Evolutionary conservation across 169 alveolate species (phyloP).

Genomic region (Cryptosporidium baileyi): DNA sequence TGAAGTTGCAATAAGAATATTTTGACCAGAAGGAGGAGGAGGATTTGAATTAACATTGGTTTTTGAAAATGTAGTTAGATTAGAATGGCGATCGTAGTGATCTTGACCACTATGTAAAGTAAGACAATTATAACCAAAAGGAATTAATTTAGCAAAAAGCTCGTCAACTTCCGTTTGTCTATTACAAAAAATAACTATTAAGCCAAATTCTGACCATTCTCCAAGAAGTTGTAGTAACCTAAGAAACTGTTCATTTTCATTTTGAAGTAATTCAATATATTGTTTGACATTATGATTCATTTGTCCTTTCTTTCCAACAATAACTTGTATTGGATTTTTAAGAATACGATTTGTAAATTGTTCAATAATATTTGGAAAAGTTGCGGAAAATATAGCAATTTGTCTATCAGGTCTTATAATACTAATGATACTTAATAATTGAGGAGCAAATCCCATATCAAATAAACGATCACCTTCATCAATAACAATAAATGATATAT

Average conservation of each 20-base stretch:
- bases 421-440: conserved; percentile 89
- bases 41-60: conserved; percentile 23
- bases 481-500: conserved; percentile 94
- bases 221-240: conserved; percentile 93
- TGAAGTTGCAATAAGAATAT: conserved; percentile 96
- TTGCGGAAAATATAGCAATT: conserved; percentile 97
- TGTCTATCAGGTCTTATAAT: conserved; percentile 93
- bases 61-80: conserved; percentile 32
- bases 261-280: conserved; percentile 88
- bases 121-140: conserved; percentile 88
- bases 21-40: conserved; percentile 71
- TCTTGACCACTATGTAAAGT: conserved; percentile 98
- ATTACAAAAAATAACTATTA: conserved; percentile 94
- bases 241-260: conserved; percentile 85
- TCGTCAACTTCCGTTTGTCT: conserved; percentile 96
- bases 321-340: conserved; percentile 94
- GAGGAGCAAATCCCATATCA: conserved; percentile 98
- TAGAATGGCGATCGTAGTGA: conserved; percentile 94
- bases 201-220: conserved; percentile 94
- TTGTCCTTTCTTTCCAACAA: conserved; percentile 90
- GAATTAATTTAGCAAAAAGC: conserved; percentile 78
- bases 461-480: conserved; percentile 99
- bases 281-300: conserved; percentile 92
- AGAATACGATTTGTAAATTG: conserved; percentile 93
- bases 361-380: conserved; percentile 96